Percentiles rank a stretch among this genome's conserved stretches.
Conservation (phyloP, 1,284 basidiomycete genomes). For the Cutaneotrichosporon sp. region DNA sequence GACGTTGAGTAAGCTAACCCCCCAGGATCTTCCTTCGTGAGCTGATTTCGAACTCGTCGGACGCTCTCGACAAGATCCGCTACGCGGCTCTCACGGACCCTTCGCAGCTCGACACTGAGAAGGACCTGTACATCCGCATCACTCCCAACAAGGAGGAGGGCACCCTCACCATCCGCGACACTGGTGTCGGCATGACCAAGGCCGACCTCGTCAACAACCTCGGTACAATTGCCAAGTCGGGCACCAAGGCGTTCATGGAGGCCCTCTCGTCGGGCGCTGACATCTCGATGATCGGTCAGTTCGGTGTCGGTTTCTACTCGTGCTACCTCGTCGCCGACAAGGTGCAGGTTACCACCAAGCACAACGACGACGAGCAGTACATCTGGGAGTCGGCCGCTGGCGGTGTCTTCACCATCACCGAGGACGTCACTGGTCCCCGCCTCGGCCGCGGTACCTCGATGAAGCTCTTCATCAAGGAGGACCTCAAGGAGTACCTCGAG, state of each 20-base stretch:
- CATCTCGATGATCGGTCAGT: constrained; percentile 68
- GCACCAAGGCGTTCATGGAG: constrained; percentile 84
- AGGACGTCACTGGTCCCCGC: constrained; percentile 81
- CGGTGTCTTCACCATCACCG: constrained; percentile 98
- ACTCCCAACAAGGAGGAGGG: constrained; percentile 95
- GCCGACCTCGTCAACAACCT: constrained; percentile 65
- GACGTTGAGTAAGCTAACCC: too few relatives aligned
- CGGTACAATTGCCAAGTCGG: constrained; percentile 92
- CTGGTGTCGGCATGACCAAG: constrained; percentile 99
- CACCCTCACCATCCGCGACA: constrained; percentile 85
- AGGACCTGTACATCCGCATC: constrained; percentile 90
- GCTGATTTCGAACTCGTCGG: constrained; percentile 66
- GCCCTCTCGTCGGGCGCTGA: constrained; percentile 88
- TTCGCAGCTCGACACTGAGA: constrained; percentile 77
- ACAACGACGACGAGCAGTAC: constrained; percentile 99
- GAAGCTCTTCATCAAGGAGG: constrained; percentile 95
- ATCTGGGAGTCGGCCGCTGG: constrained; percentile 99
- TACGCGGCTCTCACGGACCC: constrained; percentile 85
- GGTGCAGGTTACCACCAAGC: constrained; percentile 98
- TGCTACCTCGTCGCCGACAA: constrained; percentile 98
- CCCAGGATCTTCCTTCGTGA: constrained; percentile 60
- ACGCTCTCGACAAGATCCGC: constrained; percentile 96
- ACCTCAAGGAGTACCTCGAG: constrained; percentile 98
- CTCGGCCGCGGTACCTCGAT: constrained; percentile 95
- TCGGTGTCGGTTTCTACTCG: constrained; percentile 99